Evolutionary conservation across 2,329 filamentous ascomycete species (phyloP).

Genomic region (Penicillium nordicum): DNA sequence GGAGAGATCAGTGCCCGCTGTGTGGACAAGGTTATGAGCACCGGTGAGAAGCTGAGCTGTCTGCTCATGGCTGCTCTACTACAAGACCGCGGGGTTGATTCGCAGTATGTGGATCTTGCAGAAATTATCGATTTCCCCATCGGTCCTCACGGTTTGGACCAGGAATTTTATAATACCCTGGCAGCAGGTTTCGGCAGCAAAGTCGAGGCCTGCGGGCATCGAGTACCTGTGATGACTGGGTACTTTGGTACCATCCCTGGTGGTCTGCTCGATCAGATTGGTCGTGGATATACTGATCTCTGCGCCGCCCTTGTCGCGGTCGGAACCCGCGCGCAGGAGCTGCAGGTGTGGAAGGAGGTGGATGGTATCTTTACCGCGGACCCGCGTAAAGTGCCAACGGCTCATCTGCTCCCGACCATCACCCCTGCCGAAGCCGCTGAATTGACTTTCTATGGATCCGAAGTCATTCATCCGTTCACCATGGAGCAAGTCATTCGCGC

Average conservation of each 20-base stretch:
- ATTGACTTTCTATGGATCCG: conserved; percentile 88
- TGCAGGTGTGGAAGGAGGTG: conserved; percentile 99
- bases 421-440: conserved; percentile 94
- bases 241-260: conserved; percentile 94
- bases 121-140: conserved; percentile 69
- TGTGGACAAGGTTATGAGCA: conserved; percentile 86
- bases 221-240: conserved; percentile 78
- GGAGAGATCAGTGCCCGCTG: conserved; percentile 72
- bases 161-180: conserved; percentile 66
- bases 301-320: conserved; percentile 91
- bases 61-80: conserved; percentile 83
- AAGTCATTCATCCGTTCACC: conserved; percentile 97
- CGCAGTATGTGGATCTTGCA: conserved; percentile 85
- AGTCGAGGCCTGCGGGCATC: conserved; percentile 61
- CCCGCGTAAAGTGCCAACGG: conserved; percentile 85
- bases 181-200: conserved; percentile 60
- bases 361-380: conserved; percentile 91
- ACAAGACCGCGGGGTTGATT: conserved; percentile 74
- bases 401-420: conserved; percentile 80
- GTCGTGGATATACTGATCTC: conserved; percentile 92
- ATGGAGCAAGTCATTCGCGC: conserved; percentile 84
- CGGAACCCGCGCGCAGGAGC: conserved; percentile 77
- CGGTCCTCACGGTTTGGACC: conserved; percentile 56
- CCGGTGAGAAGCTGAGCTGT: conserved; percentile 94
- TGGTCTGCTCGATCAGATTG: conserved; percentile 85